Evolutionary conservation across 2,329 filamentous ascomycete genomes (phyloP).

Genomic region (Plenodomus lindquistii): DNA sequence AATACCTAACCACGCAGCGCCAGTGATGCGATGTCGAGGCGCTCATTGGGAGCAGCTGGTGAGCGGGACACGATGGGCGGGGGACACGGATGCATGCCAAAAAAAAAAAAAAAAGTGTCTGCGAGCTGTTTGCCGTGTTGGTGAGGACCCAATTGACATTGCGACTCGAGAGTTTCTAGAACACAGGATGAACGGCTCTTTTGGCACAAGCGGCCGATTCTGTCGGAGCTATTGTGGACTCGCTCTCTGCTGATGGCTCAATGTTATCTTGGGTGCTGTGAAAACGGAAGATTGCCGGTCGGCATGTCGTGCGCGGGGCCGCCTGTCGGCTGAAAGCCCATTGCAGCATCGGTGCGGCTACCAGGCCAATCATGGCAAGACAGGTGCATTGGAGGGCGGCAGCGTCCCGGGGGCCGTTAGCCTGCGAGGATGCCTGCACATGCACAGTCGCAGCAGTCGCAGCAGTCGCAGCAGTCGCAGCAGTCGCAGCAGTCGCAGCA

Average conservation of each 20-base stretch:
- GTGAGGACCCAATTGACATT: too few species aligned
- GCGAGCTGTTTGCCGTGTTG: not conserved
- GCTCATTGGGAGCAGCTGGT: not conserved
- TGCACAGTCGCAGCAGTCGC: too few species aligned
- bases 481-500: too few species aligned
- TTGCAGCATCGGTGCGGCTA: not conserved
- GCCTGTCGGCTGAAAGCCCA: not conserved
- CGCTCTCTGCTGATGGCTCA: not conserved
- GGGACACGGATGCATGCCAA: not conserved
- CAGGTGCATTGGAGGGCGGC: too few species aligned
- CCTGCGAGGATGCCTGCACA: too few species aligned
- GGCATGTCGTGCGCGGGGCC: not conserved
- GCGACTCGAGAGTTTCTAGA: not conserved
- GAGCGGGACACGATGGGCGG: not conserved
- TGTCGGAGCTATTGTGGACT: not conserved
- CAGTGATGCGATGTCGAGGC: not conserved
- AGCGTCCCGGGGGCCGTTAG: not conserved
- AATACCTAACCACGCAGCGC: not conserved
- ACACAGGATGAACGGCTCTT: not conserved
- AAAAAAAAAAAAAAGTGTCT: not conserved
- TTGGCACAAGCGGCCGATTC: not conserved
- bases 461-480: too few species aligned
- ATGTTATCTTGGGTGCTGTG: not conserved
- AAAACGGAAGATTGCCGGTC: not conserved
- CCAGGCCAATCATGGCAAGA: not conserved